These are phyloP conservation scores for Westerdykella aurantiaca DNA, from an alignment of 2,329 filamentous ascomycete species.

Conservation along the genomic window DNA sequence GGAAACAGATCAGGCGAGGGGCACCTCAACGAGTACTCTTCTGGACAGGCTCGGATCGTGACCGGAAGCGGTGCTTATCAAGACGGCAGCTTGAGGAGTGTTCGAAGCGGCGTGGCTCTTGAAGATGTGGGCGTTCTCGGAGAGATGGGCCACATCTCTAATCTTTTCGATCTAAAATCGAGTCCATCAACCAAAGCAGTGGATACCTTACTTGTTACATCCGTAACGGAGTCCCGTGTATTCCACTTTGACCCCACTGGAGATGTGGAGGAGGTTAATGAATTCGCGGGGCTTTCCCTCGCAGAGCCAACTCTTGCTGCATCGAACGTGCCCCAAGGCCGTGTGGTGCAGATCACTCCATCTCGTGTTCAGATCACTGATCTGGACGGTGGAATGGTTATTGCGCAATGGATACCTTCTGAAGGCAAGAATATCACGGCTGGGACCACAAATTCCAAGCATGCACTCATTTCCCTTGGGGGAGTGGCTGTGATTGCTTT, in stretches of 20 bases:
- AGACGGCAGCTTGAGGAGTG: slow-evolving; percentile 81
- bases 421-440: slow-evolving; percentile 60
- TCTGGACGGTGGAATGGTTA: slow-evolving; percentile 47
- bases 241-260: slow-evolving; percentile 71
- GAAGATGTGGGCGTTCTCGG: slow-evolving; percentile 80
- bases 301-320: slow-evolving; percentile 66
- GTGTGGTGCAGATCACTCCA: slow-evolving; percentile 71
- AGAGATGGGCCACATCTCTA: slow-evolving; percentile 68
- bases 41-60: slow-evolving; percentile 87
- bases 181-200: slow-evolving; percentile 45
- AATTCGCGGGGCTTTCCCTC: slow-evolving; percentile 66
- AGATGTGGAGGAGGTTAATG: slow-evolving; percentile 79
- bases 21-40: slow-evolving; percentile 84
- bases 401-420: slow-evolving; percentile 54
- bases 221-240: slow-evolving; percentile 74
- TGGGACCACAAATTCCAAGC: slow-evolving; percentile 66
- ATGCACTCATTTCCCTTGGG: slow-evolving; percentile 67
- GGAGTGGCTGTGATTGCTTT: slow-evolving; percentile 69
- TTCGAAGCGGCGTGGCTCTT: slow-evolving; percentile 87
- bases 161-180: slow-evolving; percentile 63
- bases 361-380: slow-evolving; percentile 59
- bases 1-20: slow-evolving; percentile 74
- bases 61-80: slow-evolving; percentile 87
- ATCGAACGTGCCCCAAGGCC: slow-evolving; percentile 56
- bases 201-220: slow-evolving; percentile 74